Percentiles rank a stretch among this genome's conserved stretches.
Conservation (phyloP, 306 rosid genomes). For the Ormosia semicastrata region DNA sequence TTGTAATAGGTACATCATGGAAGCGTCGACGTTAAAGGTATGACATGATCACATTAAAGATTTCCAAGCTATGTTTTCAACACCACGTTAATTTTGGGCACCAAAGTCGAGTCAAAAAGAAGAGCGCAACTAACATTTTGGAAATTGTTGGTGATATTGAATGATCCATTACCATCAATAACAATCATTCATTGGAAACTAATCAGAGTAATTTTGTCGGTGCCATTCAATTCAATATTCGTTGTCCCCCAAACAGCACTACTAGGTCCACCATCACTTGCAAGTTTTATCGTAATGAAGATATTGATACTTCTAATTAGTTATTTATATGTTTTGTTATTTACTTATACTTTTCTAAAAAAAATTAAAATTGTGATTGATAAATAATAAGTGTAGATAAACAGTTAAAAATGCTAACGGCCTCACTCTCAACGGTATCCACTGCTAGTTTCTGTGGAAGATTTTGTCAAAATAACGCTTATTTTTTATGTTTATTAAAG, state of each 20-base stretch:
- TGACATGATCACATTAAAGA: not conserved
- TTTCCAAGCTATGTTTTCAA: not conserved
- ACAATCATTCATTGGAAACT: not conserved
- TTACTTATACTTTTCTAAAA: too few species aligned
- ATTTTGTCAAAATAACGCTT: not conserved
- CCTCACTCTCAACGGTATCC: not conserved
- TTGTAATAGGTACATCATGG: not conserved
- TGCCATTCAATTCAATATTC: conserved; percentile 6
- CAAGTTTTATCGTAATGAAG: not conserved
- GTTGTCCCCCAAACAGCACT: not conserved
- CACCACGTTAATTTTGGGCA: not conserved
- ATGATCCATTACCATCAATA: not conserved
- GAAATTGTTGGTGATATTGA: not conserved
- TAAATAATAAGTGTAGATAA: too few species aligned
- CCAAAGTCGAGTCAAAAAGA: conserved; percentile 37
- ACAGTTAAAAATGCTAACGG: too few species aligned
- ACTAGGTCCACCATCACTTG: not conserved
- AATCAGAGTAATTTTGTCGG: not conserved
- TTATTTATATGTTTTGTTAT: too few species aligned
- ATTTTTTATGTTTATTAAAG: not conserved
- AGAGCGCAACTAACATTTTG: conserved; percentile 7
- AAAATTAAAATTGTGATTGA: too few species aligned
- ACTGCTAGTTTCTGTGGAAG: not conserved
- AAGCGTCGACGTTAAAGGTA: not conserved
- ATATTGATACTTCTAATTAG: too few species aligned